Conservation (phyloP, 176 grass and related monocot genomes). For the Aegilops sharonensis region DNA sequence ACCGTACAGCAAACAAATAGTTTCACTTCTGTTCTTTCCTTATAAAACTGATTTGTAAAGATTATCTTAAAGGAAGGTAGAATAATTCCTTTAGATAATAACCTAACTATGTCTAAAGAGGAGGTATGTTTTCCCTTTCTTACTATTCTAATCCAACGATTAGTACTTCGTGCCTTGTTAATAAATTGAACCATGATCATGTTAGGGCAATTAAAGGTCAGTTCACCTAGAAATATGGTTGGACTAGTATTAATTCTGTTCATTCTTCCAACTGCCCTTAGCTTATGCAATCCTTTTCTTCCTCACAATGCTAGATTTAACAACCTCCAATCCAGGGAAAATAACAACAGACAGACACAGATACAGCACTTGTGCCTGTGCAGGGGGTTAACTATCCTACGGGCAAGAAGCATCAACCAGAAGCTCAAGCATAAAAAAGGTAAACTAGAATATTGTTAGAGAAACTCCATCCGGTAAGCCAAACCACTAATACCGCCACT, state of each 20-base stretch:
- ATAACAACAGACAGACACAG: not conserved
- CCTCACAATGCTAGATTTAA: not conserved
- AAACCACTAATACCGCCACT: not conserved
- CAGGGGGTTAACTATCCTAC: not conserved
- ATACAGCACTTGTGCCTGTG: not conserved
- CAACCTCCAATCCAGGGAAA: not conserved
- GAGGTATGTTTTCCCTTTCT: not conserved
- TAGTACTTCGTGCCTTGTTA: not conserved
- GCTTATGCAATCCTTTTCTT: not conserved
- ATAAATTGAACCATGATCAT: not conserved
- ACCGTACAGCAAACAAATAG: too few species aligned
- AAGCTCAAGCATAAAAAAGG: not conserved
- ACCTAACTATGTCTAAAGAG: not conserved
- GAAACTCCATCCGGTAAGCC: not conserved
- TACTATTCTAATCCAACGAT: not conserved
- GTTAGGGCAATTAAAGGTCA: constrained; percentile 5
- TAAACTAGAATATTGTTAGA: not conserved
- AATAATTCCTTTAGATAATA: not conserved
- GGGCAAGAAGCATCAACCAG: not conserved
- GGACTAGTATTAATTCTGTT: not conserved
- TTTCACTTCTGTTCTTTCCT: not conserved
- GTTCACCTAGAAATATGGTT: constrained; percentile 4
- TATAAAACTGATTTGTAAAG: not conserved
- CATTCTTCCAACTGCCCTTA: not conserved
- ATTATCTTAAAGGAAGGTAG: not conserved